These are phyloP conservation scores for Eimeria praecox DNA, from an alignment of 169 alveolate species.

Conservation along the genomic window DNA sequence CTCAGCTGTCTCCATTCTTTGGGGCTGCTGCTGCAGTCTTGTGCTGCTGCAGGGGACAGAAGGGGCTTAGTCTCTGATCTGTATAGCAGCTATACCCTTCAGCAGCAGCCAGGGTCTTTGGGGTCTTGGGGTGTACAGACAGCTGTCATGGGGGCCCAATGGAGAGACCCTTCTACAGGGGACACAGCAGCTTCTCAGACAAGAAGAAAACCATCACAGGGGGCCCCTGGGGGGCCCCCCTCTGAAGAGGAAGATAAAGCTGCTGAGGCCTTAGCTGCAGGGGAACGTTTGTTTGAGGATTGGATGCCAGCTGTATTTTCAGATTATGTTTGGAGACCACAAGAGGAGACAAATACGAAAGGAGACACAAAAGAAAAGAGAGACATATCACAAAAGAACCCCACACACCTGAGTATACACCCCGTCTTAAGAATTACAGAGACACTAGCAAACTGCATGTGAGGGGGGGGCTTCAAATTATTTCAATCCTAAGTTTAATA, in stretches of 20 bases:
- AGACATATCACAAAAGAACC: not conserved
- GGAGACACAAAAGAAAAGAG: not conserved
- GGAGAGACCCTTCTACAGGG: not conserved
- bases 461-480: not conserved
- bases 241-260: not conserved
- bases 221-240: not conserved
- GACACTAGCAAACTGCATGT: conserved; percentile 65
- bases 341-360: not conserved
- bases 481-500: not conserved
- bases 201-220: not conserved
- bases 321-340: not conserved
- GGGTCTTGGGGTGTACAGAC: not conserved
- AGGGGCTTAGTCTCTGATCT: not conserved
- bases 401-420: not conserved
- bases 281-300: conserved; percentile 8
- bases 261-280: conserved; percentile 51
- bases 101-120: not conserved
- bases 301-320: conserved; percentile 20
- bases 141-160: not conserved
- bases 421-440: conserved; percentile 38
- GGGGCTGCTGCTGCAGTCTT: conserved; percentile 51
- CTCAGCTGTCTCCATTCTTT: conserved; percentile 58
- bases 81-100: not conserved
- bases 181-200: not conserved
- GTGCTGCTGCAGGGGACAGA: conserved; percentile 20